Percentiles rank a stretch among this genome's conserved stretches.
These are phyloP conservation scores for Iodosphaeria phyllophila DNA, from an alignment of 2,329 filamentous ascomycete genomes.

Conservation along the genomic window DNA sequence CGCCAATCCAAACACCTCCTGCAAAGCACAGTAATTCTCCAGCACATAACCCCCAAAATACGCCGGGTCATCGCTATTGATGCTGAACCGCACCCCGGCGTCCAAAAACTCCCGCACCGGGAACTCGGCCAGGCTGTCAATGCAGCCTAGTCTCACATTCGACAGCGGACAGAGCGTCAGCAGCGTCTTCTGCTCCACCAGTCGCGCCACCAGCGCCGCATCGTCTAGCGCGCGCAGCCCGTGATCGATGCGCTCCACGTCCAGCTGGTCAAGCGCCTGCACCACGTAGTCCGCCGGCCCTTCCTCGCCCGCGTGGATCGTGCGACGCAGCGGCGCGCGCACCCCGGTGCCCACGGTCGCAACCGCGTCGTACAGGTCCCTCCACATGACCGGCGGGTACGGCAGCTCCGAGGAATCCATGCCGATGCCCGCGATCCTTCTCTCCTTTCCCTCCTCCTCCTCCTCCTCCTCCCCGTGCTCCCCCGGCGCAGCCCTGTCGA, in stretches of 20 bases:
- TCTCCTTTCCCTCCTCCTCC: no score
- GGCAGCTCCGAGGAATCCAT: constrained; percentile 46
- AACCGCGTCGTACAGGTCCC: constrained; percentile 38
- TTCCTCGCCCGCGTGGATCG: constrained; percentile 62
- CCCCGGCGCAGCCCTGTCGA: no score
- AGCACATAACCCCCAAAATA: constrained; percentile 62
- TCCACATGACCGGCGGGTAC: constrained; percentile 39
- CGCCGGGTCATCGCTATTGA: constrained; percentile 59
- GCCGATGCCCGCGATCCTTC: constrained; percentile 42
- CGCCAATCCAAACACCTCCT: constrained; percentile 47
- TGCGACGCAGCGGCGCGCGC: no score
- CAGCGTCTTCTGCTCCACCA: constrained; percentile 15
- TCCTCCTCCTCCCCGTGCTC: no score
- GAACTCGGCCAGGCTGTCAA: constrained; percentile 30
- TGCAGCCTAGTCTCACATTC: constrained; percentile 46
- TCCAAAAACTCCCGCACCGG: constrained; percentile 46
- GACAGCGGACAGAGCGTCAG: constrained; percentile 32
- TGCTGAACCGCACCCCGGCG: constrained; percentile 44
- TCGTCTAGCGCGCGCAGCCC: constrained; percentile 19
- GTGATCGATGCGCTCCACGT: constrained; percentile 27
- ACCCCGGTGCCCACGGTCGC: constrained; percentile 28
- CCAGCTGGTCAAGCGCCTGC: constrained; percentile 40
- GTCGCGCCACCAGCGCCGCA: constrained; percentile 13
- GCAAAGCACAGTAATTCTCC: constrained; percentile 59
- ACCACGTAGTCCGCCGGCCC: constrained; percentile 48